These are phyloP conservation scores for Phytophthora cactorum DNA, from an alignment of 352 stramenopile genomes.

Conservation along the genomic window DNA sequence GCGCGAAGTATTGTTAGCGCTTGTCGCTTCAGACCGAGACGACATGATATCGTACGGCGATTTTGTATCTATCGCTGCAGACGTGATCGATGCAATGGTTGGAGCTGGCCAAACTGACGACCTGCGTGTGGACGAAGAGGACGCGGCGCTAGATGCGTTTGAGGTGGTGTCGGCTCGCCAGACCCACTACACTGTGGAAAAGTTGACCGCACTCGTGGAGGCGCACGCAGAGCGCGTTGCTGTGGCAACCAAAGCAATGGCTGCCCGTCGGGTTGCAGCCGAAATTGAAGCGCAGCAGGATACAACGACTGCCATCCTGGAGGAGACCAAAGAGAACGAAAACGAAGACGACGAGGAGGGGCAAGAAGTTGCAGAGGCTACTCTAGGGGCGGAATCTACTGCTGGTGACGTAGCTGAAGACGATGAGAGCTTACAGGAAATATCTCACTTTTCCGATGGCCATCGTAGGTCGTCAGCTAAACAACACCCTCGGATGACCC, in stretches of 20 bases:
- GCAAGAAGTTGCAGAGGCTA: constrained; percentile 3
- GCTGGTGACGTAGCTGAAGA: constrained; percentile 12
- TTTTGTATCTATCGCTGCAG: constrained; percentile 52
- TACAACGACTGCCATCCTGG: constrained; percentile 8
- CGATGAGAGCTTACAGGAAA: neutral
- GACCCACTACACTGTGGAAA: constrained; percentile 50
- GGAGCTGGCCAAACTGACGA: constrained; percentile 1
- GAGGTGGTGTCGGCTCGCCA: constrained; percentile 41
- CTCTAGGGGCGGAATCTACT: neutral
- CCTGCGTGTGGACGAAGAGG: constrained; percentile 3
- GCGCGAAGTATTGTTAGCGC: constrained; percentile 60
- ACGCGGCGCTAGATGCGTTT: constrained; percentile 38
- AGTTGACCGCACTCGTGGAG: constrained; percentile 47
- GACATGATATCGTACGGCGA: constrained; percentile 64
- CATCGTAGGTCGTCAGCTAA: constrained; percentile 22
- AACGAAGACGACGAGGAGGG: constrained; percentile 20
- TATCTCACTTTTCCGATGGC: constrained; percentile 7
- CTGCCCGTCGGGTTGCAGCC: constrained; percentile 17
- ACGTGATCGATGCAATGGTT: constrained; percentile 58
- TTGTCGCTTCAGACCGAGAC: constrained; percentile 58
- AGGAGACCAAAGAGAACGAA: constrained; percentile 30
- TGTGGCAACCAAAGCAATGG: constrained; percentile 20
- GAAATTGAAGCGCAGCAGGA: constrained; percentile 20
- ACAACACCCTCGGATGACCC: constrained; percentile 39
- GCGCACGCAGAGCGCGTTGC: constrained; percentile 29